Base-by-base conservation (phyloP, 108 stramenopile genomes). In the Skeletonema marinoi region DNA sequence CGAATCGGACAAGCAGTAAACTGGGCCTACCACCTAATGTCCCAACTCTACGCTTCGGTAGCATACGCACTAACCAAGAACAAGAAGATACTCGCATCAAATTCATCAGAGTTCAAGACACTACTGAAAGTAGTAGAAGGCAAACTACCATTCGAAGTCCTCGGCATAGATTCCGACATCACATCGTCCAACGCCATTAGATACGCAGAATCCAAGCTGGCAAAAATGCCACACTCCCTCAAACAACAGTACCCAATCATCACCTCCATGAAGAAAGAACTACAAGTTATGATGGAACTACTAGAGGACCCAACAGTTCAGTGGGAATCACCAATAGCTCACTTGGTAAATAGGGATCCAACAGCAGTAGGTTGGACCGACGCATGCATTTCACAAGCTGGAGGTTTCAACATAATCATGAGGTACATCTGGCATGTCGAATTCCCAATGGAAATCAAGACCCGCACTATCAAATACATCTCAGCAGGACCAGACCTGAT, bases 31-130 rank as follows among this genome's bases (percentile, higher is more conserved):
- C 66, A 77, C 42, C 39, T 77, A 1, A 58, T 77, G 7, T 32
- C 61, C 5, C 77, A 70, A 25, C 14, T 77, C 25, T 77, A 77
- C 13, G 32, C 70, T 3, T 78, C 77, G 1, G 65, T 78, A 17
- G 39, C 68, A 8, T 19, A 65, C 29, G 77, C 77, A 0, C 63
- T 78, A 0, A 2, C 44, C 6, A 32, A 60, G 16, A 70, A 78
- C 46, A 68, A 48, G 25, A 3, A 62, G n/a, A n/a, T n/a, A 8
- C 32, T 76, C 2, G 8, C 35, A 1, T 4, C 39, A n/a, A 51
- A 68, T 2, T 9, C 42, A 32, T 68, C 19, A 8, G 58, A 59
- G 3, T 76, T 76, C 59, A 29, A 32, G 21, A 21, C 6, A 3
- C 14, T 67, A 3, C 59, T 67, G 9, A 31, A 60, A 16, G 54